Base-by-base conservation (phyloP, 2,329 filamentous ascomycete genomes). In the Aspergillus cejpii region DNA sequence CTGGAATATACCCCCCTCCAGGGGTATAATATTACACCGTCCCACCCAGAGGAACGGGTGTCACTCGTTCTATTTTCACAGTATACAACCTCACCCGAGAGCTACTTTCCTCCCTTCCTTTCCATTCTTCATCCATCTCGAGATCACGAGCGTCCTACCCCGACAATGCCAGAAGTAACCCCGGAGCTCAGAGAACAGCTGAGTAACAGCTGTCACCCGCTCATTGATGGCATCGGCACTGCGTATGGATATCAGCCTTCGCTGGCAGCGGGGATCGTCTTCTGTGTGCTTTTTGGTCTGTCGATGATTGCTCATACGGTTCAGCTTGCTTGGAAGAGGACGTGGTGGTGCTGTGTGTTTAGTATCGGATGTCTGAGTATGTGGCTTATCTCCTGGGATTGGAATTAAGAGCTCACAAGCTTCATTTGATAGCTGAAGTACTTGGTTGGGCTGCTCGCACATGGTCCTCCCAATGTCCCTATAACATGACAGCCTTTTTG, bases 371-470 rank as follows among this genome's bases (percentile, higher is more conserved):
- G 64, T 41, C 37, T 68, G 20, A 58, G 66, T 66, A 56, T 49
- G 60, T 50, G 19, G 19, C 24, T 10, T n/a, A n/a, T n/a, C 17
- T 31, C 14, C 26, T 17, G n/a, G 15, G 27, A 11, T 27, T 34
- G 3, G 44, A 34, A 17, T 23, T 36, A 43, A 28, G 23, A 28
- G 31, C 41, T 44, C 14, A 50, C 19, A 23, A 5, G 12, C 5
- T 43, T 33, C 38, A 28, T 24, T 37, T 23, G 23, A 51, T 45
- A 64, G 61, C 51, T 23, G 74, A 76, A 50, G 48, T 73, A 7
- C 59, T 75, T 34, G 74, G 74, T 26, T 77, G 74, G 74, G 67
- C 64, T 2, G 73, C 65, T 10, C 66, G 74, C 24, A 67, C 71
- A 3, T 76, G 72, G 70, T 74, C 73, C 7, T 58, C 70, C 12